A percentile compares a stretch with the other conserved stretches of the same genome.
phyloP scores from a whole-genome alignment of 2,329 filamentous ascomycete genomes.

The Pseudogymnoascus sp. region DNA sequence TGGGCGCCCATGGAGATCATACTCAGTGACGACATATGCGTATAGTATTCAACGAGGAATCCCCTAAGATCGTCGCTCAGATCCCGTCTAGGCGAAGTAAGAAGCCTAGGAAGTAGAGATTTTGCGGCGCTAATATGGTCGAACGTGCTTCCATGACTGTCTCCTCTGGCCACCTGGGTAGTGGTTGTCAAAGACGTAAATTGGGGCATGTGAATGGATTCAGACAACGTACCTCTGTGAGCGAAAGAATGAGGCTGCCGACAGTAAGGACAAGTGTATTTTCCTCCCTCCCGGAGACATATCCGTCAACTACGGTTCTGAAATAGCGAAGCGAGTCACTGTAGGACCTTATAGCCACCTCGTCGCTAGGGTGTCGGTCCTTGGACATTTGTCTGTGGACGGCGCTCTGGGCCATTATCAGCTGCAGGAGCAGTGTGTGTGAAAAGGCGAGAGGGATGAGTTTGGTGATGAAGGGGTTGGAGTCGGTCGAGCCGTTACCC shows the following conservation, averaged over 20 bases:
- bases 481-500: conserved; percentile 41
- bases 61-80: conserved; percentile 36
- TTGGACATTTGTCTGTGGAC: conserved; percentile 33
- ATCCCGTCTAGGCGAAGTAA: conserved; percentile 31
- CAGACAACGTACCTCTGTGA: conserved; percentile 38
- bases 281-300: conserved; percentile 32
- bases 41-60: conserved; percentile 44
- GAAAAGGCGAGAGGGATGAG: conserved; percentile 42
- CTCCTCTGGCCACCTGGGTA: conserved; percentile 37
- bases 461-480: conserved; percentile 42
- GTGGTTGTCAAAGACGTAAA: conserved; percentile 17
- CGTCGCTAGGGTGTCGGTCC: conserved; percentile 25
- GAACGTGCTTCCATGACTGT: conserved; percentile 41
- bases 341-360: conserved; percentile 34
- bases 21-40: conserved; percentile 42
- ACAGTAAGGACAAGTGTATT: conserved; percentile 37
- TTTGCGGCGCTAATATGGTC: conserved; percentile 42
- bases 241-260: conserved; percentile 41
- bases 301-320: conserved; percentile 32
- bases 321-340: conserved; percentile 34
- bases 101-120: conserved; percentile 35
- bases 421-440: conserved; percentile 40
- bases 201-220: neutral
- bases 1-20: conserved; percentile 40
- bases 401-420: conserved; percentile 41